Evolutionary conservation across 2,329 filamentous ascomycete species (phyloP).

Genomic region (Penicillium palitans): DNA sequence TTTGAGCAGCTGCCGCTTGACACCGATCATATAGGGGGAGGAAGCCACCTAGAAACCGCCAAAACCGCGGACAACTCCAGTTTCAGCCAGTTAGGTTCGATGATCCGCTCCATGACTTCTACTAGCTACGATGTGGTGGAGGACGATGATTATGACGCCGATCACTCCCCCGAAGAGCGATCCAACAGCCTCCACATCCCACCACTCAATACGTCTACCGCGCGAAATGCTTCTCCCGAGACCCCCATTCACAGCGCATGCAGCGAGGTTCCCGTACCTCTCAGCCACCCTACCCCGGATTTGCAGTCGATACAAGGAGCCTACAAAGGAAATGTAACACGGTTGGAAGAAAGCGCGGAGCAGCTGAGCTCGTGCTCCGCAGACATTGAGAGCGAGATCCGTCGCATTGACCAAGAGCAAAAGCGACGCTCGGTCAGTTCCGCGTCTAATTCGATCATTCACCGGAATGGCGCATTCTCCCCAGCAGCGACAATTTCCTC

Average conservation of each 20-base stretch:
- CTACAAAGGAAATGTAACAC: conserved; percentile 52
- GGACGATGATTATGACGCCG: conserved; percentile 48
- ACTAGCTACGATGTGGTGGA: conserved; percentile 50
- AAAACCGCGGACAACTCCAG: conserved; percentile 27
- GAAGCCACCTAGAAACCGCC: conserved; percentile 31
- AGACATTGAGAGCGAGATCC: conserved; percentile 49
- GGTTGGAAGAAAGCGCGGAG: conserved; percentile 51
- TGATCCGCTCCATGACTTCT: conserved; percentile 41
- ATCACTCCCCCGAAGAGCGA: conserved; percentile 27
- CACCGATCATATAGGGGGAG: conserved; percentile 34
- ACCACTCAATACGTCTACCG: conserved; percentile 31
- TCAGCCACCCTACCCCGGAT: conserved; percentile 52
- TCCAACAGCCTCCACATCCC: conserved; percentile 28
- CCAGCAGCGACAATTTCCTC: conserved; percentile 40
- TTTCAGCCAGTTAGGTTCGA: conserved; percentile 31
- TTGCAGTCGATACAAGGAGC: conserved; percentile 53
- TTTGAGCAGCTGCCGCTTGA: conserved; percentile 36
- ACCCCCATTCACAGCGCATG: conserved; percentile 41
- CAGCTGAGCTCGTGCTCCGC: conserved; percentile 48
- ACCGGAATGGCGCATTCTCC: conserved; percentile 45
- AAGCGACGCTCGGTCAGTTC: conserved; percentile 46
- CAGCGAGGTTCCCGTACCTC: conserved; percentile 44
- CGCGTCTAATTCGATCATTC: conserved; percentile 44
- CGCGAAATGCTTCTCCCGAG: conserved; percentile 31
- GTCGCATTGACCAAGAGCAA: conserved; percentile 48